A percentile compares a stretch with the other conserved stretches of the same genome.
Conservation (phyloP, 192 early-diverging fungal species). For the Backusella parvicylindrica region DNA sequence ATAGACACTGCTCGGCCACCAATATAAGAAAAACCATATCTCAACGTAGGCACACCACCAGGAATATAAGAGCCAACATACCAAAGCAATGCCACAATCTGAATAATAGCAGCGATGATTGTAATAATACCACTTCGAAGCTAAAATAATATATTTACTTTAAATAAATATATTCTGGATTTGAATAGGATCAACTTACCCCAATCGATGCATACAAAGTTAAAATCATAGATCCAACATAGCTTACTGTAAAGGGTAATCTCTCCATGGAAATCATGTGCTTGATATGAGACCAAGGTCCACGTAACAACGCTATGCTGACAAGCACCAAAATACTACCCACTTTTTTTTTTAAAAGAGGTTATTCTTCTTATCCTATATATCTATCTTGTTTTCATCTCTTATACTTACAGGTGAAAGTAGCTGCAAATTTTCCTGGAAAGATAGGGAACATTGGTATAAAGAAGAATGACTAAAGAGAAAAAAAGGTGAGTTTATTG, state of each 20-base stretch:
- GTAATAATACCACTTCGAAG: constrained; percentile 65
- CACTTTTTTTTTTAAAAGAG: constrained; percentile 33
- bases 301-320: constrained; percentile 72
- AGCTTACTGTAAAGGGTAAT: constrained; percentile 74
- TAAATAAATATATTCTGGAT: background rate
- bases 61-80: constrained; percentile 76
- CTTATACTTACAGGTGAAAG: constrained; percentile 66
- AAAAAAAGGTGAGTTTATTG: background rate
- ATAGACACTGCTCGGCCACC: constrained; percentile 32
- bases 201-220: constrained; percentile 84
- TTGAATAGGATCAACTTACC: constrained; percentile 42
- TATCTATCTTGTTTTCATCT: too few species aligned
- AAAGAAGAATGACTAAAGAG: constrained; percentile 55
- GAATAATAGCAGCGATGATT: constrained; percentile 72
- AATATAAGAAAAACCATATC: constrained; percentile 49
- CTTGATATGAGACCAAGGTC: constrained; percentile 74
- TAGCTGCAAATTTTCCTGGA: constrained; percentile 76
- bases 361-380: too few species aligned
- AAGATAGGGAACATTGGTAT: constrained; percentile 59
- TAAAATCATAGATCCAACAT: constrained; percentile 78
- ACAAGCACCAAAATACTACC: constrained; percentile 35
- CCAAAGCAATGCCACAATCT: constrained; percentile 80
- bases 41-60: constrained; percentile 59
- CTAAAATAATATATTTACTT: constrained; percentile 30
- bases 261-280: constrained; percentile 79